Evolutionary conservation across 1,139 yeast genomes (phyloP).

Genomic region (Arxiozyma heterogenica): DNA sequence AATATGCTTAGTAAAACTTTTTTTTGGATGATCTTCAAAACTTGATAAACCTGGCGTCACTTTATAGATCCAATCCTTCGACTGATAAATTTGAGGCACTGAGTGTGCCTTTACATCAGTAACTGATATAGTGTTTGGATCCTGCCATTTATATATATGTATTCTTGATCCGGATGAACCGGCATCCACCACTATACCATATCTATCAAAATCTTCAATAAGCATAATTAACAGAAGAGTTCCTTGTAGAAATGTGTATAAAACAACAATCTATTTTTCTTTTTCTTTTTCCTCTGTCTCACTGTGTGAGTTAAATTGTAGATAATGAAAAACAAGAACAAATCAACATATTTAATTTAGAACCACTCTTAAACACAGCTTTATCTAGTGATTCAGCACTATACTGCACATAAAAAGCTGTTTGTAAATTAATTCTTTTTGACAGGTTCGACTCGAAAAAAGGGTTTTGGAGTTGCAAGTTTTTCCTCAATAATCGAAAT

Average conservation of each 20-base stretch:
- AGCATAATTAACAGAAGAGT: background rate
- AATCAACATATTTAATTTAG: no score
- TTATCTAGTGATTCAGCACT: background rate
- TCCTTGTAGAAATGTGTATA: background rate
- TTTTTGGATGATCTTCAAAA: slow-evolving; percentile 40
- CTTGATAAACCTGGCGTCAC: slow-evolving; percentile 64
- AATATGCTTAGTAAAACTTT: slow-evolving; percentile 56
- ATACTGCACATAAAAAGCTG: background rate
- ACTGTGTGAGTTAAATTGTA: no score
- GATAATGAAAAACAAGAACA: background rate
- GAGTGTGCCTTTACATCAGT: slow-evolving; percentile 35
- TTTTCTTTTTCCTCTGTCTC: background rate
- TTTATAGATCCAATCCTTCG: slow-evolving; percentile 51
- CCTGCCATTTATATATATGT: slow-evolving; percentile 61
- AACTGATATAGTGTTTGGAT: slow-evolving; percentile 31
- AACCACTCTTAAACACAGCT: no score
- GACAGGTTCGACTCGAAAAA: background rate
- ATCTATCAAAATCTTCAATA: slow-evolving; percentile 24
- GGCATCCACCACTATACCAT: slow-evolving; percentile 71
- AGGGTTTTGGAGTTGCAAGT: no score
- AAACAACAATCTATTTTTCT: no score
- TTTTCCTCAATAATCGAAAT: no score
- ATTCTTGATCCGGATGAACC: slow-evolving; percentile 77
- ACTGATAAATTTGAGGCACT: slow-evolving; percentile 55
- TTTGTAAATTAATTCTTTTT: background rate